phyloP scores from a whole-genome alignment of 192 early-diverging fungal genomes.

The Rhizophagus prolifer region DNA sequence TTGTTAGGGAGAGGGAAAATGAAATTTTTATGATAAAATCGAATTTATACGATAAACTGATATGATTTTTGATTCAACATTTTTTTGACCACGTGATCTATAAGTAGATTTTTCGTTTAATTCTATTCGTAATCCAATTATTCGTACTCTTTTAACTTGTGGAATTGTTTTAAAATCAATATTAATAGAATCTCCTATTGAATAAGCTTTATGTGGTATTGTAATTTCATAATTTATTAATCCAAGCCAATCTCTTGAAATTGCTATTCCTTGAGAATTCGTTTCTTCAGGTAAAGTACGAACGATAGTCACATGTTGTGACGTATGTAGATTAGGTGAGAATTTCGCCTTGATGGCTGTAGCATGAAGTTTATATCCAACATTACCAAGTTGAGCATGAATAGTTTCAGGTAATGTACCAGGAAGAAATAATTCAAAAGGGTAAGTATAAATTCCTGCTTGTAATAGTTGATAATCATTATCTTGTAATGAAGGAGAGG shows the following conservation, averaged over 20 bases:
- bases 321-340: slow-evolving; percentile 43
- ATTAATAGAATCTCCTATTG: slow-evolving; percentile 46
- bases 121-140: slow-evolving; percentile 11
- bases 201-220: slow-evolving; percentile 53
- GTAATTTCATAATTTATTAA: slow-evolving; percentile 49
- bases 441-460: slow-evolving; percentile 35
- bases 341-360: slow-evolving; percentile 24
- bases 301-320: slow-evolving; percentile 44
- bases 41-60: neutral
- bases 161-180: slow-evolving; percentile 49
- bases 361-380: slow-evolving; percentile 36
- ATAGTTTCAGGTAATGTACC: slow-evolving; percentile 39
- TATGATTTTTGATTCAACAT: neutral
- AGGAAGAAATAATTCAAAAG: slow-evolving; percentile 39
- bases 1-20: slow-evolving; percentile 14
- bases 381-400: slow-evolving; percentile 32
- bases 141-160: slow-evolving; percentile 34
- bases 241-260: neutral
- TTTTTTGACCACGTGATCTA: neutral
- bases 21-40: slow-evolving; percentile 14
- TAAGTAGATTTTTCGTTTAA: slow-evolving; percentile 5
- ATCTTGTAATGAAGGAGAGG: neutral
- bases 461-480: slow-evolving; percentile 27
- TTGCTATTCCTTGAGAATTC: slow-evolving; percentile 50
- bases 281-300: slow-evolving; percentile 51